Conservation (phyloP, 2,329 filamentous ascomycete genomes). For the Aspergillus nomiae region DNA sequence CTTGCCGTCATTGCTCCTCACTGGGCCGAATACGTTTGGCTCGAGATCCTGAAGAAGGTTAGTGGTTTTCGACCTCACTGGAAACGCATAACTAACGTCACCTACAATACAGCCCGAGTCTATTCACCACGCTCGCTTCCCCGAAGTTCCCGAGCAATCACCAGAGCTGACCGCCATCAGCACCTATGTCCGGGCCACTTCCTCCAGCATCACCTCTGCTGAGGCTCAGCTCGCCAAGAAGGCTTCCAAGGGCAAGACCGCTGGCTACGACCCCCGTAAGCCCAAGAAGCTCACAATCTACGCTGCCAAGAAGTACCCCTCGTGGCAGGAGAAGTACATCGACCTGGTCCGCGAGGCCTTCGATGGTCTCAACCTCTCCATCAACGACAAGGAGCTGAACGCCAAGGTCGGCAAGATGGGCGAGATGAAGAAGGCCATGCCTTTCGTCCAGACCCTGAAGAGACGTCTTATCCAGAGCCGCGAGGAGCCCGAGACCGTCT, state of each 20-base stretch:
- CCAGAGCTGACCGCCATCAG: slow-evolving; percentile 73
- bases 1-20: slow-evolving; percentile 85
- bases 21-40: slow-evolving; percentile 93
- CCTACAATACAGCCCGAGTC: slow-evolving; percentile 56
- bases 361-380: slow-evolving; percentile 60
- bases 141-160: slow-evolving; percentile 66
- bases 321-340: slow-evolving; percentile 90
- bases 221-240: slow-evolving; percentile 77
- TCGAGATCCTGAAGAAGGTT: slow-evolving; percentile 77
- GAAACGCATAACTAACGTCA: neutral
- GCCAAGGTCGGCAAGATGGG: slow-evolving; percentile 77
- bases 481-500: slow-evolving; percentile 67
- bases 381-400: slow-evolving; percentile 80
- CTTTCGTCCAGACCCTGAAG: slow-evolving; percentile 88
- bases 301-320: slow-evolving; percentile 75
- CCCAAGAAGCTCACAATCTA: slow-evolving; percentile 90
- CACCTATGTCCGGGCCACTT: slow-evolving; percentile 75
- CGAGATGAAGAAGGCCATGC: slow-evolving; percentile 94
- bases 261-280: slow-evolving; percentile 83
- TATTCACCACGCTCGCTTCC: slow-evolving; percentile 79
- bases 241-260: slow-evolving; percentile 87
- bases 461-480: slow-evolving; percentile 70
- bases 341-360: slow-evolving; percentile 74
- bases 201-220: slow-evolving; percentile 80
- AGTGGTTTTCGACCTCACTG: neutral